A percentile compares a stretch with the other conserved stretches of the same genome.
Conservation (phyloP, 495 filamentous ascomycete species). For the Rusavskia elegans region DNA sequence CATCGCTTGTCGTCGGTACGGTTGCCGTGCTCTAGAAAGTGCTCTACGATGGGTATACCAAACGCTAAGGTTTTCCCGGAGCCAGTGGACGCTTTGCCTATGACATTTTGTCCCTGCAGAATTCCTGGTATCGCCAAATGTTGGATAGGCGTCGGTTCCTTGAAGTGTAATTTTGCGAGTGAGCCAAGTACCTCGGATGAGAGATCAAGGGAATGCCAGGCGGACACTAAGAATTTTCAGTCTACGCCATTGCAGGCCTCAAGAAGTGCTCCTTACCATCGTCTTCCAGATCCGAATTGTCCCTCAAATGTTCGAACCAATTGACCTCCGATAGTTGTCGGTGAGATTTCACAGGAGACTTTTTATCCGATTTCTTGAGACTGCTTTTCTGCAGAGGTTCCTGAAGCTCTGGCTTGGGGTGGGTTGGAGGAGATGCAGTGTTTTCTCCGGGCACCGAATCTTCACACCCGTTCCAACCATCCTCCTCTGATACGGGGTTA, state of each 20-base stretch:
- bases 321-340: neutral
- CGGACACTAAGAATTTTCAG: conserved; percentile 33
- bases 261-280: conserved; percentile 9
- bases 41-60: conserved; percentile 48
- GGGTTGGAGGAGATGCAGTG: conserved; percentile 4
- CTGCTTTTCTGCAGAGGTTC: too few species aligned
- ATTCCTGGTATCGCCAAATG: conserved; percentile 62
- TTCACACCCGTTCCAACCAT: conserved; percentile 41
- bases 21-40: conserved; percentile 19
- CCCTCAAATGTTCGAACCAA: conserved; percentile 21
- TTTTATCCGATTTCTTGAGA: neutral
- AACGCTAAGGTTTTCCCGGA: conserved; percentile 78
- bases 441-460: conserved; percentile 22
- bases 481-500: conserved; percentile 19
- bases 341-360: neutral
- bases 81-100: conserved; percentile 70
- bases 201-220: conserved; percentile 58
- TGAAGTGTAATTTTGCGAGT: conserved; percentile 64
- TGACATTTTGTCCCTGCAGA: conserved; percentile 52
- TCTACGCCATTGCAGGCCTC: neutral
- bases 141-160: conserved; percentile 69
- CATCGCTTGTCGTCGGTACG: neutral
- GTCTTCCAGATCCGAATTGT: conserved; percentile 31
- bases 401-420: neutral
- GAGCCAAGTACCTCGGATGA: conserved; percentile 51